Base-by-base conservation (phyloP, 768 basidiomycete genomes). In the Russula emetica region DNA sequence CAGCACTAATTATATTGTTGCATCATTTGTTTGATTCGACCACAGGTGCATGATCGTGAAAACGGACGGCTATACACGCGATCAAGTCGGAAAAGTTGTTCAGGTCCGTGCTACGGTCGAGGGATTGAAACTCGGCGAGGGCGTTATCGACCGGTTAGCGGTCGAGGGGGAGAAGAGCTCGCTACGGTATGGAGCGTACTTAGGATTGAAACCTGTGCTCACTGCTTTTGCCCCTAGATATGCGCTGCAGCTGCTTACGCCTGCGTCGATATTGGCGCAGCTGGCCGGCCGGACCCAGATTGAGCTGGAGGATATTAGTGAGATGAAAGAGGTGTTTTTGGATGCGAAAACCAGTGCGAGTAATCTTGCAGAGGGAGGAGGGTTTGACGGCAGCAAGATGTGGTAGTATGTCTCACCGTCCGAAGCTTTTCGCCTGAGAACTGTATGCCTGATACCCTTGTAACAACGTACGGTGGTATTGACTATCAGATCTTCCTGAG, bases 251-350 rank as follows among this genome's bases (percentile, higher is more conserved):
- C 79, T 98, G 20, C 80, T 98, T 60, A 89, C 91, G 0, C 96
- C 96, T 0, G 93, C 92, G 1, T 88, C 90, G 22, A 95, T 98
- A 70, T 81, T 98, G 3, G 87, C 94, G 2, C 77, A 79, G 38
- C 75, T 94, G 34, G 83, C 82, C 0, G 94, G 95, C 2, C 86
- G 93, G 62, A 80, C 75, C 38, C 87, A 94, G 70, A 92, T 98
- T 60, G 83, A 86, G 64, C 76, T 86, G 5, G 94, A 98, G 67
- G 97, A 99, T 74, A 86, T 98, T 54, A 80, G 82, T 34, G 94
- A 98, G 80, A 94, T 97, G 88, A 88, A 87, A 67, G 92, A 92
- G 71, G 78, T 99, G 38, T 99, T 99, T 80, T 79, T 98, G 70
- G 95, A 98, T 74, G 94, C 95, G 24, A 96, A 94, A 72, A 87